Base-by-base conservation (phyloP, 768 basidiomycete genomes). In the Astraeus odoratus region DNA sequence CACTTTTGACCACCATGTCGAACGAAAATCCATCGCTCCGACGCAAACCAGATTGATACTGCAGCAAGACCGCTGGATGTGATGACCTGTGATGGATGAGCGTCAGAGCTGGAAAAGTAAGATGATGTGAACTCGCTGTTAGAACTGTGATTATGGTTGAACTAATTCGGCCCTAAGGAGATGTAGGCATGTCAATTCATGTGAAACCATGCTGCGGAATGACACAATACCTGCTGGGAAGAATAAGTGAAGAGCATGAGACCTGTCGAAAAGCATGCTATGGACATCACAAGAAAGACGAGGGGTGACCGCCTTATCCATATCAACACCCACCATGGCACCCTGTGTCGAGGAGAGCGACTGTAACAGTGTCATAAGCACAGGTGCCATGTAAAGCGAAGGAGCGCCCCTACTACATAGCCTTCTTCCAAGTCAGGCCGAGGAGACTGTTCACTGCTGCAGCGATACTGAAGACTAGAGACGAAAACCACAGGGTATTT, bases 231-330 rank as follows among this genome's bases (percentile, higher is more conserved):
- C 72, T 86, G 83, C 7, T 63, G 51, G 13, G 86, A 85, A 2
- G 86, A 78, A 57, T 87, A 89, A 10, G 84, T 74, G 56, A 89
- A 89, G 35, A 82, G 75, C 55, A 83, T 80, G 15, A 89, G 71
- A 12, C 86, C 86, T 33, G 84, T 73, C 1, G 83, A 88, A 64
- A 90, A 90, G 62, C 82, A 84, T 31, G 84, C 83, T 35, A 89
- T 85, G 43, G 87, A 86, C 60, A 89, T 72, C 47, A 89, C 86
- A 37, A 89, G 76, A 67, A 89, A 87, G 50, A 88, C 83, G 27
- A 90, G 71, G 10, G 86, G 86, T 5, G 85, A 86, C 29, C 86
- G 72, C 58, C 87, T 89, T 67, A 89, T 89, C 86, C 85, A 90
- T 53, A 89, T 88, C 33, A 75, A 59, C 19, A 77, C 73, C 75